phyloP scores from a whole-genome alignment of 1,139 yeast genomes.

The Groenewaldozyma sp. region DNA sequence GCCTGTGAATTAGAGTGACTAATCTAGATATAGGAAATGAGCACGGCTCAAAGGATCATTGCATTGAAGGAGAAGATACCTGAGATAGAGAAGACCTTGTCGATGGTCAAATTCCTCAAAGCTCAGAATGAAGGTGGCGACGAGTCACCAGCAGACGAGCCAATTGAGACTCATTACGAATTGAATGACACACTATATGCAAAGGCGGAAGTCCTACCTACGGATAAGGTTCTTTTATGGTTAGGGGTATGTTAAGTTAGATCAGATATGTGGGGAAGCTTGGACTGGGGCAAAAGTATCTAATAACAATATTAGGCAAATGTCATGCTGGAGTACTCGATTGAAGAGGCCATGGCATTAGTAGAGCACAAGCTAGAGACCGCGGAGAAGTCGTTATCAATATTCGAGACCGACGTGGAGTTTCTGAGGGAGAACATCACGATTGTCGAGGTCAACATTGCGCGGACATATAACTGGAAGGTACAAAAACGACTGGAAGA shows the following conservation, averaged over 20 bases:
- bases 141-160: conserved; percentile 30
- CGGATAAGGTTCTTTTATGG: conserved; percentile 74
- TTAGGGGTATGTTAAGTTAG: conserved; percentile 41
- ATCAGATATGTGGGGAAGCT: too few species aligned
- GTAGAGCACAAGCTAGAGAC: conserved; percentile 52
- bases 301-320: conserved; percentile 59
- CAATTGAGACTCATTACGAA: conserved; percentile 69
- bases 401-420: conserved; percentile 77
- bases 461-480: conserved; percentile 93
- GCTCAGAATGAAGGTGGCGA: conserved; percentile 31
- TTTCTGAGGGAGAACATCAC: conserved; percentile 88
- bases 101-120: conserved; percentile 55
- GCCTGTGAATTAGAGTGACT: background rate
- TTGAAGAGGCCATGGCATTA: conserved; percentile 74
- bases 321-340: conserved; percentile 91
- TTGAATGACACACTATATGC: conserved; percentile 88
- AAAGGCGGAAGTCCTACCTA: conserved; percentile 58
- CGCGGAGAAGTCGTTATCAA: conserved; percentile 49
- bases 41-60: conserved; percentile 58
- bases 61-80: conserved; percentile 74
- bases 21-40: conserved; percentile 37
- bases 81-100: conserved; percentile 76
- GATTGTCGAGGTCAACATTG: conserved; percentile 96
- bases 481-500: conserved; percentile 65
- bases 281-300: too few species aligned